Percentiles rank a stretch among this genome's conserved stretches.
These are phyloP conservation scores for Phytophthora pini DNA, from an alignment of 352 stramenopile genomes.

Conservation along the genomic window DNA sequence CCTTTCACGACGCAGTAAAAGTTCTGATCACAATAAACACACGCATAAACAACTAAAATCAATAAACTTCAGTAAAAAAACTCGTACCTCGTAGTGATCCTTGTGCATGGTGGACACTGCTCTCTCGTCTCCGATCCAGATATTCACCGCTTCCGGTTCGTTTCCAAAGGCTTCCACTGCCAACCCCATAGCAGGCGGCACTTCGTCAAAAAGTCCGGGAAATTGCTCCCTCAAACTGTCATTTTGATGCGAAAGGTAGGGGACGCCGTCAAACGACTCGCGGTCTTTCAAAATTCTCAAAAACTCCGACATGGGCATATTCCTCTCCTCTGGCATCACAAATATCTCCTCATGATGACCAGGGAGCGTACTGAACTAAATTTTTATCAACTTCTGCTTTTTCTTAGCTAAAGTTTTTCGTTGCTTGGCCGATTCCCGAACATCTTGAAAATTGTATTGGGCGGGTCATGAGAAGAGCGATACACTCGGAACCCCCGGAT, in stretches of 20 bases:
- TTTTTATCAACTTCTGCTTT: too few relatives aligned
- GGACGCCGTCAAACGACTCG: conserved; percentile 70
- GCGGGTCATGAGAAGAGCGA: too few relatives aligned
- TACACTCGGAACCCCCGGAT: too few relatives aligned
- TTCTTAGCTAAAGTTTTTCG: too few relatives aligned
- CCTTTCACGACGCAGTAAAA: conserved; percentile 97
- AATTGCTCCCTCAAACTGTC: conserved; percentile 82
- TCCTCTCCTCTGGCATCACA: conserved; percentile 83
- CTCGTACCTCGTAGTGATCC: conserved; percentile 95
- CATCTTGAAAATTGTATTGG: too few relatives aligned
- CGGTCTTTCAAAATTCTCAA: conserved; percentile 54
- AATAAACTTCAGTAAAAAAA: not conserved
- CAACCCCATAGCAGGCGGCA: conserved; percentile 65
- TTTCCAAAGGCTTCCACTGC: conserved; percentile 79
- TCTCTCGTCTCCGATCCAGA: conserved; percentile 98
- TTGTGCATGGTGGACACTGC: conserved; percentile 97
- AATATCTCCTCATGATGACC: conserved; percentile 47
- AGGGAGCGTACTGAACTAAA: conserved; percentile 15
- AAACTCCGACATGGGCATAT: conserved; percentile 74
- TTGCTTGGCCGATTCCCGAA: too few relatives aligned
- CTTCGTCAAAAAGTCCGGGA: conserved; percentile 64
- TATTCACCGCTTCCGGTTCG: conserved; percentile 92
- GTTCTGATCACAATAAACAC: conserved; percentile 69
- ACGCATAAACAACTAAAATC: not conserved
- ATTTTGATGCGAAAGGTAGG: conserved; percentile 89